Base-by-base conservation (phyloP, 225 moss, liverwort and hornwort genomes). In the Physcomitrellopsis africana region DNA sequence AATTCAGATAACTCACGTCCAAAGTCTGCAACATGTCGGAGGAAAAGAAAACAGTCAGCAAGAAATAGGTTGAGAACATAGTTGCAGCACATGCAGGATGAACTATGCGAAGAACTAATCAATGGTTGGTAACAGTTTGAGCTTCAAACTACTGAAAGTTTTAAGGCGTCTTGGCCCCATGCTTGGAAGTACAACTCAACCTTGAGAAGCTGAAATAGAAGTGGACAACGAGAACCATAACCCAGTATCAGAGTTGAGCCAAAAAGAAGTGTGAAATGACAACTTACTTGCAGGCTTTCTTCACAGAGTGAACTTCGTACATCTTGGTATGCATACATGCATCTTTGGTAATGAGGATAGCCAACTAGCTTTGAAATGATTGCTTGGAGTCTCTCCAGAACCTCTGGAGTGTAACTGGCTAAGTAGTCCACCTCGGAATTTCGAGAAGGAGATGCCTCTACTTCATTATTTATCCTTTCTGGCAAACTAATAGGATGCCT, bases 321-420 rank as follows among this genome's bases (percentile, higher is more conserved):
- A 51, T 93, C 88, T 76, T 85, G 77, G 79, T 94, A 97, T n/a
- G 73, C 85, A 59, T 90, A 87, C 70, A 94, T 54, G 64, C 92
- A 83, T 70, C 84, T 84, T 20, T 91, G 79, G 57, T 76, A 84
- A 77, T 89, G 89, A 44, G 80, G 81, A 76, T 81, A 87, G 41
- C 76, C 81, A 44, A 77, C 74, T 63, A 94, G 72, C 77, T 71
- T 90, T 69, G 90, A 83, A 44, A 94, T 87, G 58, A 97, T 90
- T 56, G 78, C 80, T 76, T 93, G 96, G 75, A 97, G 72, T 73
- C 84, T 82, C 60, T 89, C 77, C 51, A 90, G 69, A 51, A 76
- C 86, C 63, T 79, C 85, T 11, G 69, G 81, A 52, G 70, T 84
- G 68, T 67, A 94, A 62, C 68, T 83, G 83, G 76, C 73, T 51